Evolutionary conservation across 768 basidiomycete species (phyloP), one percentile per base, ranked within the genome.

Genomic region (Hydnomerulius pinastri): DNA sequence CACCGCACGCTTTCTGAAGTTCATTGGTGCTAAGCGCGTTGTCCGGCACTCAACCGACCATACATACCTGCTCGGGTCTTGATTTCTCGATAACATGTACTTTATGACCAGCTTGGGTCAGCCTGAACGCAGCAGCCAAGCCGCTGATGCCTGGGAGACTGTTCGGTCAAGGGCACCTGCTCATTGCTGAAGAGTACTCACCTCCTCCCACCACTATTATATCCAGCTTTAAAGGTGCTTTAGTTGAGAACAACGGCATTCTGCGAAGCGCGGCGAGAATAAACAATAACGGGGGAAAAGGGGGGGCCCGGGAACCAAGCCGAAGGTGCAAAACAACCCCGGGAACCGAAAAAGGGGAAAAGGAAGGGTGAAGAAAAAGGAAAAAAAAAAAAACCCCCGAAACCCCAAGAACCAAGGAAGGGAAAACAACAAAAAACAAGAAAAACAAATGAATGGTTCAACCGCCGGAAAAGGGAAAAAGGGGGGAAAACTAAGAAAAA

Each of bases 81-180:
- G 75, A 69, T 57, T 73, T 70, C 59, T 85, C 83, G 29, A 85
- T 56, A 4, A 86, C 71, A 4, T 71, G 68, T 30, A 85, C 82
- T 25, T 9, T 38, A 23, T 86, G 84, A 2, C 84, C 83, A 1
- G 78, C 76, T 54, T 72, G 74, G 21, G 70, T 69, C 33, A 86
- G 71, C n/a, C 77, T 69, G 57, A 74, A 80, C 2, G 82, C 83
- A 25, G 73, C 65, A 4, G 81, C 76, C 39, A 84, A 71, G 18
- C 83, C 84, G 46, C 75, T 70, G 17, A 83, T 70, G 20, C 77
- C 58, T 60, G 32, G 43, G 27, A 32, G 5, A 15, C 15, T 2
- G 24, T 1, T 50, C 28, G 43, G 15, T 18, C 33, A 39, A 28
- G 23, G 13, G 25, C 33, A 15, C 12, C 6, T n/a, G n/a, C n/a